phyloP scores from a whole-genome alignment of 2,329 filamentous ascomycete species.

The Didymella glomerata region DNA sequence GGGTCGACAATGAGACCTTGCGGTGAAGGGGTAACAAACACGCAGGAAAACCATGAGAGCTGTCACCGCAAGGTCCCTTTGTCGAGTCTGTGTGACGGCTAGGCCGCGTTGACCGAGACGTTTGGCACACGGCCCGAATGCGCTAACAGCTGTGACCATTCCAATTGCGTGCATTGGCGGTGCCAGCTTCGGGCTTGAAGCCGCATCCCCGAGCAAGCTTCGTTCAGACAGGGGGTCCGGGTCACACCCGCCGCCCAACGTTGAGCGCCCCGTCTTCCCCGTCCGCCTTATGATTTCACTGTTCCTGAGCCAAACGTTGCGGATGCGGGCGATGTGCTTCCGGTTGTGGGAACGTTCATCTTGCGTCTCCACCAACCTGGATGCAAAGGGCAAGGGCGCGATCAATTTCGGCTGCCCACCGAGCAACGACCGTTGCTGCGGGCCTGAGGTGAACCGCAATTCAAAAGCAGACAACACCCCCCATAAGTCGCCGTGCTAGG shows the following conservation, averaged over 20 bases:
- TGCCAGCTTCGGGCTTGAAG: constrained; percentile 9
- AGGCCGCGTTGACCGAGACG: constrained; percentile 37
- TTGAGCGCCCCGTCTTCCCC: constrained; percentile 37
- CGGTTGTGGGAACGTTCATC: constrained; percentile 32
- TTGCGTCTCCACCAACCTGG: constrained; percentile 30
- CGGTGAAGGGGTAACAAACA: constrained; percentile 37
- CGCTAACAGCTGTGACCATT: constrained; percentile 23
- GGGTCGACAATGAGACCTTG: constrained; percentile 22
- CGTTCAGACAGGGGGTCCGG: constrained; percentile 18
- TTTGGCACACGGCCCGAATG: constrained; percentile 39
- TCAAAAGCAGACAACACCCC: constrained; percentile 9
- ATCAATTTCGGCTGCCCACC: constrained; percentile 11
- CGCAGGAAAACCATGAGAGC: constrained; percentile 36
- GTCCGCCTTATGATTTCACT: constrained; percentile 34
- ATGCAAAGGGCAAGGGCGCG: constrained; percentile 18
- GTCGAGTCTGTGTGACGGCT: constrained; percentile 38
- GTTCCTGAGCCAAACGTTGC: constrained; percentile 29
- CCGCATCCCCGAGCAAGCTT: constrained; percentile 26
- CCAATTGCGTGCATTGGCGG: constrained; percentile 22
- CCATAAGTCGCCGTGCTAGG: constrained; percentile 1
- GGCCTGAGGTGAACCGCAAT: constrained; percentile 20
- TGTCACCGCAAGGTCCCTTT: constrained; percentile 42
- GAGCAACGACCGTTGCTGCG: constrained; percentile 13
- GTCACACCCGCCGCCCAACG: constrained; percentile 29
- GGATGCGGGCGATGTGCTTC: constrained; percentile 30